Evolutionary conservation across 2,329 filamentous ascomycete genomes (phyloP).

Genomic region (Ophiostoma perfectum): DNA sequence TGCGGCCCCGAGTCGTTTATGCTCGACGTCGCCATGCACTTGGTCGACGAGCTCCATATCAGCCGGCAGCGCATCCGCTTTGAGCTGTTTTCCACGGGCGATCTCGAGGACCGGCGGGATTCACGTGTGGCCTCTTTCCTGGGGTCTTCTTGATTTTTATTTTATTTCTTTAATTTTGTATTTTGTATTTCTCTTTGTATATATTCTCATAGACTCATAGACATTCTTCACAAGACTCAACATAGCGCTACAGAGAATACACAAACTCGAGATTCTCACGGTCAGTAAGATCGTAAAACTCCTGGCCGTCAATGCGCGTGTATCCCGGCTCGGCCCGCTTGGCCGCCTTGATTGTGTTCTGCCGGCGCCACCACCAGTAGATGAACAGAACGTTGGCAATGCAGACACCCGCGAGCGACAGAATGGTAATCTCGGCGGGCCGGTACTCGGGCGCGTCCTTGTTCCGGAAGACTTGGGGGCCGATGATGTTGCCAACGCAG

Average conservation of each 20-base stretch:
- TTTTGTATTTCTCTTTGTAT: background rate
- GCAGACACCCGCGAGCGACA: constrained; percentile 39
- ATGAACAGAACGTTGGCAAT: constrained; percentile 51
- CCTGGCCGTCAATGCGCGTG: constrained; percentile 58
- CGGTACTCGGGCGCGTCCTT: constrained; percentile 55
- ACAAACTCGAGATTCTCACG: constrained; percentile 60
- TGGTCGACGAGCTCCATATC: constrained; percentile 39
- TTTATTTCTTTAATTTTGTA: background rate
- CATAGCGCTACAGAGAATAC: constrained; percentile 46
- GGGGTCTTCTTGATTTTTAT: background rate
- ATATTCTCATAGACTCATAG: constrained; percentile 40
- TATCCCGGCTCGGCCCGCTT: constrained; percentile 51
- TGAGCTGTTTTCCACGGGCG: constrained; percentile 45
- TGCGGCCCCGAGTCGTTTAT: constrained; percentile 53
- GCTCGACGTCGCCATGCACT: constrained; percentile 44
- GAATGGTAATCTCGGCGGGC: constrained; percentile 58
- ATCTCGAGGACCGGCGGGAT: constrained; percentile 22
- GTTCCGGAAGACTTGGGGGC: constrained; percentile 53
- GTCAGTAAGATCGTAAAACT: constrained; percentile 63
- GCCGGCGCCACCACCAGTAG: constrained; percentile 53
- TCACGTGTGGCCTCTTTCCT: constrained; percentile 20
- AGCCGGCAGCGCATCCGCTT: constrained; percentile 38
- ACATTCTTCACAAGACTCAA: background rate
- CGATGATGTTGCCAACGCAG: constrained; percentile 49
- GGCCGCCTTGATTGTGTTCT: constrained; percentile 55